phyloP scores from a whole-genome alignment of 2,329 filamentous ascomycete genomes.

The Alternaria viburni region DNA sequence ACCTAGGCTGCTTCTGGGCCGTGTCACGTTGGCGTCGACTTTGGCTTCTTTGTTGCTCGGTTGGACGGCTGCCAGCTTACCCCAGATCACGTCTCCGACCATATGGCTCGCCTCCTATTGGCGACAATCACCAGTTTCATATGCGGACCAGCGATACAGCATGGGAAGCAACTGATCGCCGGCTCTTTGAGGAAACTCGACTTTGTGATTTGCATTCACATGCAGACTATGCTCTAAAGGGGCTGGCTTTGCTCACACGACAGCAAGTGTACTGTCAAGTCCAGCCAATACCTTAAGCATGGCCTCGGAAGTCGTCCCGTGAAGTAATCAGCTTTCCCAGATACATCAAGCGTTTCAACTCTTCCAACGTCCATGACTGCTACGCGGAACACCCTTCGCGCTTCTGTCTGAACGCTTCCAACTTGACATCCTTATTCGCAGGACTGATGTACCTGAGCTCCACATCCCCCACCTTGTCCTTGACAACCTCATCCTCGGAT shows the following conservation, averaged over 20 bases:
- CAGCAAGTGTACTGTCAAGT: neutral
- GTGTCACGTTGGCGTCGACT: neutral
- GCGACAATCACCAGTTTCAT: conserved; percentile 2
- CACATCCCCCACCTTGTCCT: conserved; percentile 34
- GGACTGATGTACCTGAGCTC: conserved; percentile 40
- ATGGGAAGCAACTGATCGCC: neutral
- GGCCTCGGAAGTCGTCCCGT: neutral
- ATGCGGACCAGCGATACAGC: conserved; percentile 2
- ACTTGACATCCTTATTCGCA: conserved; percentile 40
- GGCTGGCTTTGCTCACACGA: neutral
- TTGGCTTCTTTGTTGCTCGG: neutral
- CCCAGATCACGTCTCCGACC: neutral
- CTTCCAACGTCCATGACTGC: neutral
- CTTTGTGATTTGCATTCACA: neutral
- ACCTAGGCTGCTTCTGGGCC: conserved; percentile 1
- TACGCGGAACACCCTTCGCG: conserved; percentile 10
- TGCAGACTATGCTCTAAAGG: neutral
- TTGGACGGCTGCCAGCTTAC: neutral
- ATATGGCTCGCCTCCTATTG: conserved; percentile 7
- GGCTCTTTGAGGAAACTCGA: neutral
- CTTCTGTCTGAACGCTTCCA: conserved; percentile 42
- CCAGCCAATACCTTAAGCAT: neutral
- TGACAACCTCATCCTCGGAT: conserved; percentile 48
- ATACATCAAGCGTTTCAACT: neutral
- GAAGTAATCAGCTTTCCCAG: neutral